phyloP scores from a whole-genome alignment of 2,329 filamentous ascomycete genomes.

The Aureobasidium lini region DNA sequence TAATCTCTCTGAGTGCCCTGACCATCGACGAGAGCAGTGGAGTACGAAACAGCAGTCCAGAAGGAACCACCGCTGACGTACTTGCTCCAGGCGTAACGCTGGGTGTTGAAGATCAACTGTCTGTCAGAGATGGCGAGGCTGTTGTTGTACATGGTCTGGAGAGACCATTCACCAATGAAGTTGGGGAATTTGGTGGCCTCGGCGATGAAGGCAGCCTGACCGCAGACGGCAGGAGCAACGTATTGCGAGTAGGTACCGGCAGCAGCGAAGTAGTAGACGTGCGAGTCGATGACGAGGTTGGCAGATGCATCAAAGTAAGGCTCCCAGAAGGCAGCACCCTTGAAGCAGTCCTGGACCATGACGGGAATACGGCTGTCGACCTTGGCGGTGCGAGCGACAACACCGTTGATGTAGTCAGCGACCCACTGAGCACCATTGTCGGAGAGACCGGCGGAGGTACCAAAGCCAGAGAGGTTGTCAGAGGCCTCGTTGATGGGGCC shows the following conservation, averaged over 20 bases:
- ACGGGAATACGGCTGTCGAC: slow-evolving; percentile 26
- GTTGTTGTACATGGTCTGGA: slow-evolving; percentile 28
- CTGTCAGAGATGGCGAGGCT: slow-evolving; percentile 20
- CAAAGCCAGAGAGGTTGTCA: slow-evolving; percentile 30
- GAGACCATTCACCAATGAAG: slow-evolving; percentile 27
- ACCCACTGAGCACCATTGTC: slow-evolving; percentile 26
- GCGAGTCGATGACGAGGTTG: slow-evolving; percentile 23
- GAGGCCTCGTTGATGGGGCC: slow-evolving; percentile 16
- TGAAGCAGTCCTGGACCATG: slow-evolving; percentile 26
- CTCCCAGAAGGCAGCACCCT: slow-evolving; percentile 20
- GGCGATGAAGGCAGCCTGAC: slow-evolving; percentile 17
- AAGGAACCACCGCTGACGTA: slow-evolving; percentile 26
- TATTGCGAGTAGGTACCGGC: slow-evolving; percentile 17
- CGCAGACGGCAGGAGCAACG: slow-evolving; percentile 17
- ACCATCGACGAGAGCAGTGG: slow-evolving; percentile 14
- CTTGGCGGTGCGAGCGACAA: slow-evolving; percentile 20
- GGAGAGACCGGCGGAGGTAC: slow-evolving; percentile 25
- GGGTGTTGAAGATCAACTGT: slow-evolving; percentile 26
- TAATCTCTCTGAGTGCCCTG: slow-evolving; percentile 17
- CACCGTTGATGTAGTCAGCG: slow-evolving; percentile 27
- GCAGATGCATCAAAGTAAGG: slow-evolving; percentile 12
- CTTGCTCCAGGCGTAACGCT: slow-evolving; percentile 28
- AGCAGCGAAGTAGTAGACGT: slow-evolving; percentile 24
- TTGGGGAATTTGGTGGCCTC: slow-evolving; percentile 20
- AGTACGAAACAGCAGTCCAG: slow-evolving; percentile 18